A percentile compares a stretch with the other conserved stretches of the same genome.
These are phyloP conservation scores for Zymoseptoria brevis DNA, from an alignment of 2,329 filamentous ascomycete species.

Conservation along the genomic window DNA sequence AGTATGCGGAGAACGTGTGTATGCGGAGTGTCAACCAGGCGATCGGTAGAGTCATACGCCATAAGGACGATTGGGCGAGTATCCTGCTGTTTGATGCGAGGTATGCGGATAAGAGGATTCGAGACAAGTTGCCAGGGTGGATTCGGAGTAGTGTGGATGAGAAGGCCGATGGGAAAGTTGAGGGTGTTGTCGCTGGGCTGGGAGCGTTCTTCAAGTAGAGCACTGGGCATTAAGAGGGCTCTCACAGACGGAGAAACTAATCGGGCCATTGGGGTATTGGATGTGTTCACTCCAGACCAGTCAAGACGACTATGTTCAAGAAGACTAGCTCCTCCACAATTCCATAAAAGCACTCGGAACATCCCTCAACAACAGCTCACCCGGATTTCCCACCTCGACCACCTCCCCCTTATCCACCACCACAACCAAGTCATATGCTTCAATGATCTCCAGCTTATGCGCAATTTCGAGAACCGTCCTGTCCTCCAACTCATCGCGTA, in stretches of 20 bases:
- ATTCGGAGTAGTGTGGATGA: slow-evolving; percentile 46
- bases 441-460: neutral
- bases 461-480: neutral
- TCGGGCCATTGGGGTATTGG: too few relatives aligned
- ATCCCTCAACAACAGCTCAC: neutral
- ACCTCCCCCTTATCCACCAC: neutral
- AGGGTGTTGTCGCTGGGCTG: slow-evolving; percentile 8
- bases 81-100: slow-evolving; percentile 79
- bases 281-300: too few relatives aligned
- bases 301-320: neutral
- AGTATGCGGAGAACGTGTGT: slow-evolving; percentile 89
- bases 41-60: slow-evolving; percentile 84
- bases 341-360: neutral
- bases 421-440: neutral
- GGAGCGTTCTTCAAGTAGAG: slow-evolving; percentile 7
- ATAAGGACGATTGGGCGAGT: slow-evolving; percentile 79
- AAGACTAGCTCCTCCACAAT: neutral
- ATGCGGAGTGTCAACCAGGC: slow-evolving; percentile 98
- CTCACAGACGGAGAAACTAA: too few relatives aligned
- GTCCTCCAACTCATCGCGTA: neutral
- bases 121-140: slow-evolving; percentile 78
- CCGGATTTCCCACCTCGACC: neutral
- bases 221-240: neutral
- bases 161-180: slow-evolving; percentile 1
- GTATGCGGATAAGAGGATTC: slow-evolving; percentile 67